These are phyloP conservation scores for Clausena lansium DNA, from an alignment of 345 rosid species.

Conservation along the genomic window DNA sequence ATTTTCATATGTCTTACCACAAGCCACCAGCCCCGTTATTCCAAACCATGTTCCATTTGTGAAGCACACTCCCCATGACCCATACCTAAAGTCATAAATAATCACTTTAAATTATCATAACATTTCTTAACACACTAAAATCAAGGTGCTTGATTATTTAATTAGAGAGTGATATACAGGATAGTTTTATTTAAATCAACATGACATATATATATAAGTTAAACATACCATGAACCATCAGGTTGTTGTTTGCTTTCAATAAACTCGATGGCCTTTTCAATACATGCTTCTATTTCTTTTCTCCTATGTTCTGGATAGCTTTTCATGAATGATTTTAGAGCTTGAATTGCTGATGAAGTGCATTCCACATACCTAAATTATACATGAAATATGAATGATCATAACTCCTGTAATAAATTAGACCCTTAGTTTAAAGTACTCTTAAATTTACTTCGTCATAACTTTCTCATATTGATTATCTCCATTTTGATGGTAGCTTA, in stretches of 20 bases:
- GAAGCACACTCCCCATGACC: conserved; percentile 84
- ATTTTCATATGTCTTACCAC: conserved; percentile 37
- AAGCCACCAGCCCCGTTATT: conserved; percentile 47
- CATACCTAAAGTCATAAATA: conserved; percentile 41
- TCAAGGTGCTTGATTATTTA: no score
- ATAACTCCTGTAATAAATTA: background rate
- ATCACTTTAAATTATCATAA: background rate
- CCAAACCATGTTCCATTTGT: conserved; percentile 84
- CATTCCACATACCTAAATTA: conserved; percentile 65
- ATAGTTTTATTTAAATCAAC: no score
- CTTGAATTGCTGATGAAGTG: conserved; percentile 75
- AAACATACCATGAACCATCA: conserved; percentile 68
- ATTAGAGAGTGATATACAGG: no score
- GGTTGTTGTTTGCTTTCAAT: conserved; percentile 46
- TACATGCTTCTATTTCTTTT: conserved; percentile 40
- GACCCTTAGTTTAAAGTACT: no score
- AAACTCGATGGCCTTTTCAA: conserved; percentile 44
- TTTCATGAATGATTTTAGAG: conserved; percentile 37
- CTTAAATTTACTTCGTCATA: no score
- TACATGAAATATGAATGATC: background rate
- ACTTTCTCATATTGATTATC: no score
- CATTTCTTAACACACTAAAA: no score
- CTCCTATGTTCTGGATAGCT: conserved; percentile 31
- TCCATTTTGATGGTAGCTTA: no score
- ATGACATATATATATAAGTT: no score